Evolutionary conservation across 2,329 filamentous ascomycete genomes (phyloP).

Genomic region (Cylindrodendrum hubeiense): DNA sequence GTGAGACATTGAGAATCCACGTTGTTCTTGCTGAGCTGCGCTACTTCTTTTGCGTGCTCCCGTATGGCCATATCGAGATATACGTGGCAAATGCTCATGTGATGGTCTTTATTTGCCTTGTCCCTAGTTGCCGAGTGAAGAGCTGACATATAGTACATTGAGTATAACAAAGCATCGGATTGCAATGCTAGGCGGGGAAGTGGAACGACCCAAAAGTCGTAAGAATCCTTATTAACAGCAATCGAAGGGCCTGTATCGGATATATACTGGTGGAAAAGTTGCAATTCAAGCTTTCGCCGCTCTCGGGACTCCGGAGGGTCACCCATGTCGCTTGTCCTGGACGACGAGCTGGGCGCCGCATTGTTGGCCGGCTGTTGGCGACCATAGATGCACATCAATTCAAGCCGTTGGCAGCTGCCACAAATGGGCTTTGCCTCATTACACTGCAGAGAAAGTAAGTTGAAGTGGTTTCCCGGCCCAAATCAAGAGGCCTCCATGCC

Average conservation of each 20-base stretch:
- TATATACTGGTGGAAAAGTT: conserved; percentile 13
- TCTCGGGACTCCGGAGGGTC: conserved; percentile 21
- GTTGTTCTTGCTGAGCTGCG: conserved; percentile 5
- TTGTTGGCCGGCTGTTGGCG: neutral
- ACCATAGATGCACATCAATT: conserved; percentile 19
- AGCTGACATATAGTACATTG: conserved; percentile 17
- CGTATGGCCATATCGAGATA: conserved; percentile 20
- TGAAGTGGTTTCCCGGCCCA: neutral
- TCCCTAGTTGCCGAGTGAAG: conserved; percentile 5
- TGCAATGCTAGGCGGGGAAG: conserved; percentile 1
- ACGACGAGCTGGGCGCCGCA: neutral
- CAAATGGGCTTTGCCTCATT: conserved; percentile 24
- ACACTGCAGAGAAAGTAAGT: conserved; percentile 2
- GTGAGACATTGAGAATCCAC: conserved; percentile 9
- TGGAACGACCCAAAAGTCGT: neutral
- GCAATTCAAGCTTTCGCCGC: conserved; percentile 20
- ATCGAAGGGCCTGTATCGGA: conserved; percentile 13
- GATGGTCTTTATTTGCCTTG: neutral
- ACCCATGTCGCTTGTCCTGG: neutral
- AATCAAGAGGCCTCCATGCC: neutral
- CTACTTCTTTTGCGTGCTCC: conserved; percentile 15
- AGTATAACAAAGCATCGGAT: conserved; percentile 11
- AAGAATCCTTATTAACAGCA: neutral
- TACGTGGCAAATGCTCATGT: conserved; percentile 4
- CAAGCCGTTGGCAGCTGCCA: conserved; percentile 10